Base-by-base conservation (phyloP, 169 alveolate species). In the Perkinsus chesapeaki region DNA sequence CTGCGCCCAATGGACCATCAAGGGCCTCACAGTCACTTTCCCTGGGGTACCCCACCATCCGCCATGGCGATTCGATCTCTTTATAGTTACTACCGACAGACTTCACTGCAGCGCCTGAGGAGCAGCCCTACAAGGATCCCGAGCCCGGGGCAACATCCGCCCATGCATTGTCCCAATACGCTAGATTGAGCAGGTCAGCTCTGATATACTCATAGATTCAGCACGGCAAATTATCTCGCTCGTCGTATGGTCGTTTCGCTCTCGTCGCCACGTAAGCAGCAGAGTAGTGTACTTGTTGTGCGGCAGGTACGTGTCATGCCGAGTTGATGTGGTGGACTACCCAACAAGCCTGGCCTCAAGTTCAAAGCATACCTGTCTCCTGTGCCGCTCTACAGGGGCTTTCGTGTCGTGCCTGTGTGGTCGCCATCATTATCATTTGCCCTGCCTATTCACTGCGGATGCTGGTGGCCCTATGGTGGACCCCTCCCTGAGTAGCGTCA, bases 1-100 rank as follows among this genome's bases (percentile, higher is more conserved):
- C 82, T 60, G 82, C 27, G 82, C 82, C 7, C 82, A 60, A 34
- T 60, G 12, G 37, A 60, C 82, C 82, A 16, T 60, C 82, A 60
- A 60, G 82, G 82, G 82, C 82, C 82, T 60, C 82, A 60, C 82
- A 7, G 82, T 60, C 82, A 60, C 82, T 34, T 60, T 60, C 82
- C 82, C 82, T 20, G 82, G 82, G 82, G 82, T 60, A 23, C 12
- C 37, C 31, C 0, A 16, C 7, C 82, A 23, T 60, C 31, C 7
- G 7, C 31, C 27, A 47, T 60, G 3, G 23, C 82, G 31, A 5
- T 60, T 12, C 12, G 37, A 16, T 60, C 37, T 23, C 36, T 60
- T 27, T 60, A n/a, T 16, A 60, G 82, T 23, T 60, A 9, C 3
- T 60, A 23, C 82, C 82, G 3, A 60, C 82, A 34, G 82, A 60